Conservation (phyloP, 371 early-diverging fungal species). For the Sporodiniella umbellata region DNA sequence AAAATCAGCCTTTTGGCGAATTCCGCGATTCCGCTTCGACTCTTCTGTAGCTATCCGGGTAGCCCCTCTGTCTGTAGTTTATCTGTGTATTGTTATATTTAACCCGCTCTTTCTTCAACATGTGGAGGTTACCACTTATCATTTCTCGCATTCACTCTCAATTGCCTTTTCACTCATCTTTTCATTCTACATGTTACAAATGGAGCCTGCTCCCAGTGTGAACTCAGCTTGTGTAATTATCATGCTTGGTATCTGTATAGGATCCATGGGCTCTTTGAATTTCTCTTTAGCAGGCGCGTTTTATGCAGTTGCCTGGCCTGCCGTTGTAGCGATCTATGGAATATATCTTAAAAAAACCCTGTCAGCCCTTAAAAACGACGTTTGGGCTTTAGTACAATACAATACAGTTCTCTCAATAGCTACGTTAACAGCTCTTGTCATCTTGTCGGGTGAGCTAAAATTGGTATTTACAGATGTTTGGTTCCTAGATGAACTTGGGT, state of each 20-base stretch:
- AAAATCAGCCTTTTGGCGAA: neutral
- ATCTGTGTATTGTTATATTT: constrained; percentile 54
- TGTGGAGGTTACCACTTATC: constrained; percentile 60
- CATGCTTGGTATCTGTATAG: constrained; percentile 51
- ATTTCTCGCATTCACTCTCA: constrained; percentile 55
- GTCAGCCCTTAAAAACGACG: constrained; percentile 47
- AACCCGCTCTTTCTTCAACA: constrained; percentile 57
- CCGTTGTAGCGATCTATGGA: constrained; percentile 57
- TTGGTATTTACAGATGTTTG: constrained; percentile 11
- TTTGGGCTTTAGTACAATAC: constrained; percentile 38
- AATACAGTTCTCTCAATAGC: constrained; percentile 15
- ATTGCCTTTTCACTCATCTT: constrained; percentile 58
- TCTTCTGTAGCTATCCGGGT: constrained; percentile 39
- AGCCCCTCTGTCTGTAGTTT: constrained; percentile 51
- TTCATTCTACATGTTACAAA: constrained; percentile 46
- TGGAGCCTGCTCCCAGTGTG: constrained; percentile 31
- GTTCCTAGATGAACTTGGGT: constrained; percentile 23
- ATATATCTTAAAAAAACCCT: constrained; percentile 63
- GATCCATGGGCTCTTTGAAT: constrained; percentile 55
- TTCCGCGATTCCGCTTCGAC: constrained; percentile 53
- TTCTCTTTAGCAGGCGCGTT: constrained; percentile 53
- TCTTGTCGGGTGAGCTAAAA: constrained; percentile 20
- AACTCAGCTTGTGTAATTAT: constrained; percentile 45
- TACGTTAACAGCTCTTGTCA: constrained; percentile 9
- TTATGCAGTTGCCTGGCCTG: constrained; percentile 50